These are phyloP conservation scores for Mimosa bimucronata DNA, from an alignment of 306 rosid species.

Conservation along the genomic window DNA sequence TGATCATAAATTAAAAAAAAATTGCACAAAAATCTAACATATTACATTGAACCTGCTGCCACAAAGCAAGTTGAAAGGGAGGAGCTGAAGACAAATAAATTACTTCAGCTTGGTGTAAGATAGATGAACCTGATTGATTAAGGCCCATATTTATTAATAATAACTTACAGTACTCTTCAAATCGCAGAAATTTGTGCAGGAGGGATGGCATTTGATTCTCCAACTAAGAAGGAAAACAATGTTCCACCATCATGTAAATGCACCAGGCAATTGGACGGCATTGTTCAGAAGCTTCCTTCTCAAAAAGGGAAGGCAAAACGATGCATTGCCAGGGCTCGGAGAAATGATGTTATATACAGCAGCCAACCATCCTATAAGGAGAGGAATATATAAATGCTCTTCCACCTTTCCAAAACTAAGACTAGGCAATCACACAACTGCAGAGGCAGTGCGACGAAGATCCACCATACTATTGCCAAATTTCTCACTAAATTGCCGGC, in stretches of 20 bases:
- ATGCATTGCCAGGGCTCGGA: conserved; percentile 44
- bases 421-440: conserved; percentile 58
- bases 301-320: conserved; percentile 12
- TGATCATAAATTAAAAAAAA: conserved; percentile 48
- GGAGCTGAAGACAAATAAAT: conserved; percentile 38
- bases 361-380: conserved; percentile 38
- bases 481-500: conserved; percentile 71
- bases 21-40: conserved; percentile 54
- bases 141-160: conserved; percentile 50
- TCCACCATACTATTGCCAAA: conserved; percentile 64
- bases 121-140: conserved; percentile 44
- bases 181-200: conserved; percentile 39
- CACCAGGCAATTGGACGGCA: conserved; percentile 39
- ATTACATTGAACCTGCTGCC: conserved; percentile 50
- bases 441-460: conserved; percentile 83
- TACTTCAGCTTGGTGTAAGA: conserved; percentile 51
- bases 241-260: conserved; percentile 43
- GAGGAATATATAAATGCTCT: conserved; percentile 16
- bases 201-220: conserved; percentile 32
- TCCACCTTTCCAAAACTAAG: conserved; percentile 32
- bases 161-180: conserved; percentile 39
- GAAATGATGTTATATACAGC: conserved; percentile 53
- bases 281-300: conserved; percentile 38
- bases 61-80: conserved; percentile 48
- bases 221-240: conserved; percentile 46